phyloP scores from a whole-genome alignment of 1,139 yeast genomes.

The Suhomyces wounanorum region DNA sequence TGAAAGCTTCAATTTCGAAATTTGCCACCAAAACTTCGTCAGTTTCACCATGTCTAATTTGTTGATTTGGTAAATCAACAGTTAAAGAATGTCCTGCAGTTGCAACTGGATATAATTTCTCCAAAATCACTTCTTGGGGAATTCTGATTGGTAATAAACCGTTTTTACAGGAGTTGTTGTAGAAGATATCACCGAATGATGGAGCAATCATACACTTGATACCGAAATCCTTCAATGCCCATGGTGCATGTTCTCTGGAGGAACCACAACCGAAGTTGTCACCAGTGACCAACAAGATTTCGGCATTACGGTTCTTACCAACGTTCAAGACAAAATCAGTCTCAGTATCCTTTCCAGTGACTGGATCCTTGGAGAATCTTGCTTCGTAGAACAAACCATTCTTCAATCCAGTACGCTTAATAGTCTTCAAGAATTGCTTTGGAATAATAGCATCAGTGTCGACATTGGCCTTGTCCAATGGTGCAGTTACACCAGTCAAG shows the following conservation, averaged over 20 bases:
- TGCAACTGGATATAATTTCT: conserved; percentile 79
- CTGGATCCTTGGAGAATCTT: conserved; percentile 67
- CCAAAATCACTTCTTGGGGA: conserved; percentile 69
- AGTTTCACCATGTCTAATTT: conserved; percentile 63
- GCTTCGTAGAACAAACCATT: conserved; percentile 89
- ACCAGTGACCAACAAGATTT: conserved; percentile 88
- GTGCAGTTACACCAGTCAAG: conserved; percentile 87
- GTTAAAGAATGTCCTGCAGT: conserved; percentile 68
- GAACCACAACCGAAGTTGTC: conserved; percentile 99
- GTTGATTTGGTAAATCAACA: conserved; percentile 84
- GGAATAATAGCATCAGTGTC: conserved; percentile 99
- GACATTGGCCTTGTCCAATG: conserved; percentile 89
- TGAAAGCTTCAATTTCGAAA: conserved; percentile 85
- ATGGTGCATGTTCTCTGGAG: conserved; percentile 98
- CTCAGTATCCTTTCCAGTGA: conserved; percentile 70
- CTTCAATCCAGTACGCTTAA: conserved; percentile 91
- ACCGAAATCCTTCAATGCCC: conserved; percentile 98
- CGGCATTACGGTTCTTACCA: conserved; percentile 76
- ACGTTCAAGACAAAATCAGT: conserved; percentile 89
- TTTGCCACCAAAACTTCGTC: conserved; percentile 75
- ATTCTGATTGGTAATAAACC: conserved; percentile 90
- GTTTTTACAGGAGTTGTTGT: conserved; percentile 94
- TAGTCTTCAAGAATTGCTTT: conserved; percentile 94
- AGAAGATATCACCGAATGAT: conserved; percentile 96
- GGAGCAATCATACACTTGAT: conserved; percentile 95